These are phyloP conservation scores for Pelargonium cotyledonis DNA, from an alignment of 441 rosid genomes.

Conservation along the genomic window DNA sequence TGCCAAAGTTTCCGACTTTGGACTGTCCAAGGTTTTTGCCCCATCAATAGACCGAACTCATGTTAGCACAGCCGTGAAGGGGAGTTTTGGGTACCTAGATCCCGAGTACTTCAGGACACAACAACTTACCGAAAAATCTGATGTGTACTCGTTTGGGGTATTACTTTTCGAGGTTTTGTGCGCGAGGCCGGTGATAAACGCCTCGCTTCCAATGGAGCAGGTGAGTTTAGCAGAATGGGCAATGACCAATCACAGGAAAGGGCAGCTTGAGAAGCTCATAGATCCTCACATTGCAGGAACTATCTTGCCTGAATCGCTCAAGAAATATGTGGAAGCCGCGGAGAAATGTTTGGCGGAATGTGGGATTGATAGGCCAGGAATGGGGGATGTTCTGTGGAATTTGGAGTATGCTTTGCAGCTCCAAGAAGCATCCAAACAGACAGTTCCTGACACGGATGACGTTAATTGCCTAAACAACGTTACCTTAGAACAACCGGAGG, in stretches of 20 bases:
- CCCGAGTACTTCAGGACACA: too few relatives aligned
- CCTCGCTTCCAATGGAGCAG: slow-evolving; percentile 14
- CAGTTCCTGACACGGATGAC: too few relatives aligned
- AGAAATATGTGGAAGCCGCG: slow-evolving; percentile 18
- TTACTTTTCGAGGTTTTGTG: slow-evolving; percentile 20
- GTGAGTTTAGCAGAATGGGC: slow-evolving; percentile 25
- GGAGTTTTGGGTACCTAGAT: too few relatives aligned
- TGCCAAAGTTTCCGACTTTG: slow-evolving; percentile 22
- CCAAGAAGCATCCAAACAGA: too few relatives aligned
- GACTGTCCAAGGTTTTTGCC: slow-evolving; percentile 19
- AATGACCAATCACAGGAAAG: slow-evolving; percentile 20
- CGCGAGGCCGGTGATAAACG: slow-evolving; percentile 19
- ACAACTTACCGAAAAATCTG: too few relatives aligned
- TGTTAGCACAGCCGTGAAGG: slow-evolving; percentile 23
- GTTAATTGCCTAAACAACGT: too few relatives aligned
- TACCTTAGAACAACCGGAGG: too few relatives aligned
- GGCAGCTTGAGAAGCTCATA: slow-evolving; percentile 13
- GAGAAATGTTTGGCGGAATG: slow-evolving; percentile 21
- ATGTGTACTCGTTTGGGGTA: slow-evolving; percentile 23
- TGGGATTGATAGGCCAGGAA: slow-evolving; percentile 18
- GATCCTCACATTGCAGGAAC: slow-evolving; percentile 16
- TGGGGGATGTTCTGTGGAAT: slow-evolving; percentile 23
- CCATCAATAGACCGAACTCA: slow-evolving; percentile 23
- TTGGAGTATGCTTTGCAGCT: slow-evolving; percentile 20
- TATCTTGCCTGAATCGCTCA: slow-evolving; percentile 7